phyloP scores from a whole-genome alignment of 768 basidiomycete species.

The Porphyrellus cyaneotinctus region DNA sequence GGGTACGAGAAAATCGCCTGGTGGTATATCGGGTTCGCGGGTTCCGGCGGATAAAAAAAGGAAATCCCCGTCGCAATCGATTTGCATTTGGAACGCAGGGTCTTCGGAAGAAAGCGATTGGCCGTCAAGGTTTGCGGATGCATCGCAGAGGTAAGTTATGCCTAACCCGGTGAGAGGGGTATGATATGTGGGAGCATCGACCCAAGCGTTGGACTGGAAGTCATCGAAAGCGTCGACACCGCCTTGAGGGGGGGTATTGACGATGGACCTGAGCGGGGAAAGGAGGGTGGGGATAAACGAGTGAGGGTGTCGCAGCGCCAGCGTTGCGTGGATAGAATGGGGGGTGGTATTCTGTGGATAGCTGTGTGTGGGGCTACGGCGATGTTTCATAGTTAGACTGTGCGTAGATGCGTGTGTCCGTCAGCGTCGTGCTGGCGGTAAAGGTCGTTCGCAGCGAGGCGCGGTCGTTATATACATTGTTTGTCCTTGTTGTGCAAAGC shows the following conservation, averaged over 20 bases:
- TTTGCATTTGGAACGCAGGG: conserved; percentile 1
- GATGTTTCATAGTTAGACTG: conserved; percentile 24
- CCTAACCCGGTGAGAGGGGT: conserved; percentile 27
- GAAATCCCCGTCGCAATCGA: neutral
- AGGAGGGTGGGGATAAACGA: conserved; percentile 27
- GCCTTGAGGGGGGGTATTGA: neutral
- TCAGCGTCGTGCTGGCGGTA: conserved; percentile 1
- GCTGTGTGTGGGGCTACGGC: conserved; percentile 21
- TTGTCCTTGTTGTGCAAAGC: conserved; percentile 23
- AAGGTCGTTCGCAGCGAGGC: neutral
- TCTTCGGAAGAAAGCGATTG: neutral
- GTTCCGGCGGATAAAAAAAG: neutral
- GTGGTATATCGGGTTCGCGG: neutral
- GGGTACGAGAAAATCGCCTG: neutral
- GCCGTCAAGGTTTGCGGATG: neutral
- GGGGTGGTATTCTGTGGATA: conserved; percentile 10
- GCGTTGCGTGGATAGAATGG: conserved; percentile 23
- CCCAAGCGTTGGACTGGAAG: conserved; percentile 31
- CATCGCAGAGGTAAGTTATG: conserved; percentile 15
- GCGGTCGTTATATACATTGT: conserved; percentile 3
- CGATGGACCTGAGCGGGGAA: conserved; percentile 19
- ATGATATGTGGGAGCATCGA: conserved; percentile 4
- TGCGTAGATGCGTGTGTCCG: neutral
- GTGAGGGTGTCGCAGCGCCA: conserved; percentile 26
- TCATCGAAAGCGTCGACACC: conserved; percentile 14